Percentiles rank a stretch among this genome's conserved stretches.
Evolutionary conservation across 257 asterid genomes (phyloP).

Genomic region (Ilex aquifolium): DNA sequence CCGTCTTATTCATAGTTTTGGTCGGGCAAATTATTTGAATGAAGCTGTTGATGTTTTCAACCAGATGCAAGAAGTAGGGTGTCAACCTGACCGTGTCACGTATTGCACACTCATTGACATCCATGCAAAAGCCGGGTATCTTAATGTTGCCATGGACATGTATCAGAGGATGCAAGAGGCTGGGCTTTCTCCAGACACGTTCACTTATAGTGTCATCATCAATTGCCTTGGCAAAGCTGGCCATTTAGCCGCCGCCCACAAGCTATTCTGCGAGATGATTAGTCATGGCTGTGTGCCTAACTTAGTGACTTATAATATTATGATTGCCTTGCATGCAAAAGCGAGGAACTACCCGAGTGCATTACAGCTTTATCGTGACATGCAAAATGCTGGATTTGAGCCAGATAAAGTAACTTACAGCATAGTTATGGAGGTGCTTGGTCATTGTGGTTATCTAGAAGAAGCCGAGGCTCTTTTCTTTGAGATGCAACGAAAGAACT

Average conservation of each 20-base stretch:
- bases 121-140: conserved; percentile 95
- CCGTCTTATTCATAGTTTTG: conserved; percentile 91
- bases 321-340: conserved; percentile 92
- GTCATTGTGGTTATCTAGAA: conserved; percentile 86
- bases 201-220: conserved; percentile 94
- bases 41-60: conserved; percentile 75
- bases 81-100: conserved; percentile 93
- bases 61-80: conserved; percentile 66
- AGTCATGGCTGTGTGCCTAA: conserved; percentile 81
- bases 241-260: conserved; percentile 73
- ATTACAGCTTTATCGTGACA: conserved; percentile 75
- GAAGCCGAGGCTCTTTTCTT: conserved; percentile 86
- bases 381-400: conserved; percentile 88
- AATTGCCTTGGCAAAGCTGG: conserved; percentile 97
- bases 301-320: conserved; percentile 81
- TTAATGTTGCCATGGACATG: conserved; percentile 83
- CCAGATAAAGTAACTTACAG: conserved; percentile 96
- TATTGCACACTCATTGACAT: conserved; percentile 93
- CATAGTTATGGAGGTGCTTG: conserved; percentile 95
- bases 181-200: conserved; percentile 95
- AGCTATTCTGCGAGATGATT: conserved; percentile 84
- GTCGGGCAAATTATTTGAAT: conserved; percentile 75
- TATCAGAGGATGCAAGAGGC: conserved; percentile 85
- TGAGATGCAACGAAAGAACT: conserved; percentile 81
- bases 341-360: conserved; percentile 84